These are phyloP conservation scores for Babesia divergens DNA, from an alignment of 169 alveolate species.

Conservation along the genomic window DNA sequence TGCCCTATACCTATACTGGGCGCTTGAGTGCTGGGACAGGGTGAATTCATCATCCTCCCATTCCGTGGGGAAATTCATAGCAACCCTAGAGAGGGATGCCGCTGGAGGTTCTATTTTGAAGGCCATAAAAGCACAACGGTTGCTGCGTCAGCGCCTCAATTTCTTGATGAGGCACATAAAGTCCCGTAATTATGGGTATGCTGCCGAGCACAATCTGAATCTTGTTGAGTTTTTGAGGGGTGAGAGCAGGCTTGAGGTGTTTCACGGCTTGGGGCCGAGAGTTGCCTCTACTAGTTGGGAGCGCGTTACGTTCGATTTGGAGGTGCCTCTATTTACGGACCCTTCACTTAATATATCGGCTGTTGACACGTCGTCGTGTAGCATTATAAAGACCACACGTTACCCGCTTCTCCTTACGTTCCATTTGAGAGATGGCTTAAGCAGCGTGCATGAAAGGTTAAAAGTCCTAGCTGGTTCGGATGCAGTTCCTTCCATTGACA, in stretches of 20 bases:
- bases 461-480: too few relatives aligned
- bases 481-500: too few relatives aligned
- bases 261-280: conserved; percentile 10
- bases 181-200: background rate
- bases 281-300: background rate
- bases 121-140: conserved; percentile 5
- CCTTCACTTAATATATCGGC: background rate
- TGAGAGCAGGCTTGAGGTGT: background rate
- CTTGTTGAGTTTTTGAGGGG: background rate
- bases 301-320: background rate
- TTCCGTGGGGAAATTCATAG: background rate
- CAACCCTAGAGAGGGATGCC: background rate
- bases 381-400: conserved; percentile 1
- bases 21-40: conserved; percentile 8
- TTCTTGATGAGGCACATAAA: conserved; percentile 1
- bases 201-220: background rate
- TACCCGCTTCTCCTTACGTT: conserved; percentile 1
- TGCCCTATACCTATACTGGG: conserved; percentile 12
- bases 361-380: conserved; percentile 1
- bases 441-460: too few relatives aligned
- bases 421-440: background rate
- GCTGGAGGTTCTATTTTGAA: background rate
- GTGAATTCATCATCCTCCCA: background rate
- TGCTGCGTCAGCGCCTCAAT: conserved; percentile 2
- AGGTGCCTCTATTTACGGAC: conserved; percentile 7